Percentiles rank a stretch among this genome's conserved stretches.
phyloP scores from a whole-genome alignment of 768 basidiomycete species.

The Omphalotus guepiniiformis region DNA sequence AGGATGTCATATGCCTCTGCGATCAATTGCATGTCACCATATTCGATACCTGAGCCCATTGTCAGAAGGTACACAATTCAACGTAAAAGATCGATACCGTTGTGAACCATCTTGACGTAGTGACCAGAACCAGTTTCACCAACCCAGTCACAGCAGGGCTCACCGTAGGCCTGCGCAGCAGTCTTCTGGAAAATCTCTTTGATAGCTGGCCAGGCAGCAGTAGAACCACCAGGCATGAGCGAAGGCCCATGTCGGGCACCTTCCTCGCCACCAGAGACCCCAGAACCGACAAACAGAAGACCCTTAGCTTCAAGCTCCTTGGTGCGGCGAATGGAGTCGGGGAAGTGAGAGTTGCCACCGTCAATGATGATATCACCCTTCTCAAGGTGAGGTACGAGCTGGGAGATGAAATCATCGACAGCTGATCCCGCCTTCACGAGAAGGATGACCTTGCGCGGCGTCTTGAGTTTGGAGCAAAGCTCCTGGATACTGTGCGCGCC shows the following conservation, averaged over 20 bases:
- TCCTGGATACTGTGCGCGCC: slow-evolving; percentile 94
- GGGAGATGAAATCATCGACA: slow-evolving; percentile 92
- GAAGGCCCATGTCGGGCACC: slow-evolving; percentile 97
- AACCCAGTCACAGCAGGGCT: slow-evolving; percentile 99
- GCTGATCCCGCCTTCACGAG: slow-evolving; percentile 98
- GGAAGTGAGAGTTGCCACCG: slow-evolving; percentile 99
- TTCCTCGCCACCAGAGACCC: slow-evolving; percentile 99
- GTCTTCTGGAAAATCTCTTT: slow-evolving; percentile 99
- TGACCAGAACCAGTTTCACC: slow-evolving; percentile 93
- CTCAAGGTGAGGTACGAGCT: slow-evolving; percentile 87
- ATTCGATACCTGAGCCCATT: slow-evolving; percentile 81
- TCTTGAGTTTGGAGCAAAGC: slow-evolving; percentile 88
- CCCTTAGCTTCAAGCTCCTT: slow-evolving; percentile 93
- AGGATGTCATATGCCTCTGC: slow-evolving; percentile 99
- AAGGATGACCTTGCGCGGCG: slow-evolving; percentile 93
- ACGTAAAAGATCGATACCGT: slow-evolving; percentile 47
- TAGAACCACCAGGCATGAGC: slow-evolving; percentile 97
- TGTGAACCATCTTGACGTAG: slow-evolving; percentile 99
- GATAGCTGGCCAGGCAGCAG: slow-evolving; percentile 93
- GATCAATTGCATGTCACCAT: slow-evolving; percentile 99
- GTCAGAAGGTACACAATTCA: slow-evolving; percentile 3
- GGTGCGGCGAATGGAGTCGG: slow-evolving; percentile 93
- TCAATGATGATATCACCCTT: slow-evolving; percentile 98
- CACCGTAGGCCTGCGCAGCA: slow-evolving; percentile 89
- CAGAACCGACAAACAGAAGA: slow-evolving; percentile 94